Conservation (phyloP, 208 protist species). For the Giardia duodenalis region DNA sequence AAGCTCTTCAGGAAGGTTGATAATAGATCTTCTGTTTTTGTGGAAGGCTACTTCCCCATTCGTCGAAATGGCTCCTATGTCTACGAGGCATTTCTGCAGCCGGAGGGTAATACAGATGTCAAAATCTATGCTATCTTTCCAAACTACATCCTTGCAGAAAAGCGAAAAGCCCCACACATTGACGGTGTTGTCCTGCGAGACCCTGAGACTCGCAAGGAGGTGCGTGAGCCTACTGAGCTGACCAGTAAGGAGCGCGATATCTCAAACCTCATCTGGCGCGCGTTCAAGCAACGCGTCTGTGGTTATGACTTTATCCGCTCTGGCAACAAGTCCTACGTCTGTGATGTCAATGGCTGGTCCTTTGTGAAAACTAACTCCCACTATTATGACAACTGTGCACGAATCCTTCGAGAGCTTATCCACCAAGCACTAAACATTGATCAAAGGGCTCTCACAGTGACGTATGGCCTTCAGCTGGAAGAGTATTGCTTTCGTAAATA, state of each 20-base stretch:
- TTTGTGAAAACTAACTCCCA: not conserved
- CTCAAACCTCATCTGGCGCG: not conserved
- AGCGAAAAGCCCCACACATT: slow-evolving; percentile 16
- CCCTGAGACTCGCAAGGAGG: not conserved
- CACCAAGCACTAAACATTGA: not conserved
- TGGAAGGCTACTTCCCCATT: not conserved
- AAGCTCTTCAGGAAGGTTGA: slow-evolving; percentile 13
- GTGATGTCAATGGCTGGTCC: not conserved
- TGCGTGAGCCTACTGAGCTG: not conserved
- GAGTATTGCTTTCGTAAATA: too few relatives aligned
- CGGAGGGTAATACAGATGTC: not conserved
- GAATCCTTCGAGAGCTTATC: not conserved
- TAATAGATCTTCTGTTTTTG: not conserved
- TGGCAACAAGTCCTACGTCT: not conserved
- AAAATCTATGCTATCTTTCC: slow-evolving; percentile 13
- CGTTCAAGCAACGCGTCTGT: not conserved
- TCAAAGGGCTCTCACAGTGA: not conserved
- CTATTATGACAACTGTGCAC: slow-evolving; percentile 13
- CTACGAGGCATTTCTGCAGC: not conserved
- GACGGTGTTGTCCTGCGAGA: slow-evolving; percentile 1
- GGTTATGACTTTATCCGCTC: not conserved
- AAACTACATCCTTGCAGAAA: slow-evolving; percentile 23
- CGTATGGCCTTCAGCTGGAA: not conserved
- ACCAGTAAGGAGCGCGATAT: not conserved
- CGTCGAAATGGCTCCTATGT: slow-evolving; percentile 4